A percentile compares a stretch with the other conserved stretches of the same genome.
phyloP scores from a whole-genome alignment of 1,284 basidiomycete genomes.

The Cutaneotrichosporon daszewskae region DNA sequence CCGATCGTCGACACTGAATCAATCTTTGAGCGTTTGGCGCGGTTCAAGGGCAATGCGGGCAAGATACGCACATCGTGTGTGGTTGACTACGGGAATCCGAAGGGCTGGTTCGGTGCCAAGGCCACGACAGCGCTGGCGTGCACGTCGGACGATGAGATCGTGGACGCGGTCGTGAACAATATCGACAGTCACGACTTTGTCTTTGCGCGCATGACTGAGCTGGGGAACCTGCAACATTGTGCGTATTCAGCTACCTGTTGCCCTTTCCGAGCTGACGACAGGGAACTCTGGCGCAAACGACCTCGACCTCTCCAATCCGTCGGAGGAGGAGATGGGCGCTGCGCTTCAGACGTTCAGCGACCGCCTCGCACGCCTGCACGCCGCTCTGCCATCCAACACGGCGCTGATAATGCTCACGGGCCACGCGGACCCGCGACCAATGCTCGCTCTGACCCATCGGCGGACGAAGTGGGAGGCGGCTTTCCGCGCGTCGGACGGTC shows the following conservation, averaged over 20 bases:
- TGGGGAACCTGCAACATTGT: constrained; percentile 74
- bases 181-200: constrained; percentile 67
- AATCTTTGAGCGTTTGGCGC: constrained; percentile 73
- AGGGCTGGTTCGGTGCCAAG: constrained; percentile 72
- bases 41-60: constrained; percentile 38
- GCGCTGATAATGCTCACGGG: constrained; percentile 79
- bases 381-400: constrained; percentile 65
- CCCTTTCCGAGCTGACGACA: constrained; percentile 2
- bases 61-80: constrained; percentile 59
- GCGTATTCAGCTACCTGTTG: constrained; percentile 33
- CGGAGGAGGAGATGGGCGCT: constrained; percentile 13
- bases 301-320: not conserved
- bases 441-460: constrained; percentile 63
- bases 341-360: constrained; percentile 53
- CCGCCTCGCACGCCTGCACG: constrained; percentile 60
- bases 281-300: constrained; percentile 9
- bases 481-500: constrained; percentile 51
- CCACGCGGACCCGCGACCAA: constrained; percentile 73
- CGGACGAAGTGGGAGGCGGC: constrained; percentile 67
- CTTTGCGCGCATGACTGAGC: constrained; percentile 71
- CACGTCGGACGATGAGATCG: constrained; percentile 62
- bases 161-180: constrained; percentile 59
- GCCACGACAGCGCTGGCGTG: constrained; percentile 69
- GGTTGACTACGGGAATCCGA: constrained; percentile 76
- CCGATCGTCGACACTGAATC: constrained; percentile 70